Evolutionary conservation across 331 rosid genomes (phyloP).

Genomic region (Phaseolus coccineus): DNA sequence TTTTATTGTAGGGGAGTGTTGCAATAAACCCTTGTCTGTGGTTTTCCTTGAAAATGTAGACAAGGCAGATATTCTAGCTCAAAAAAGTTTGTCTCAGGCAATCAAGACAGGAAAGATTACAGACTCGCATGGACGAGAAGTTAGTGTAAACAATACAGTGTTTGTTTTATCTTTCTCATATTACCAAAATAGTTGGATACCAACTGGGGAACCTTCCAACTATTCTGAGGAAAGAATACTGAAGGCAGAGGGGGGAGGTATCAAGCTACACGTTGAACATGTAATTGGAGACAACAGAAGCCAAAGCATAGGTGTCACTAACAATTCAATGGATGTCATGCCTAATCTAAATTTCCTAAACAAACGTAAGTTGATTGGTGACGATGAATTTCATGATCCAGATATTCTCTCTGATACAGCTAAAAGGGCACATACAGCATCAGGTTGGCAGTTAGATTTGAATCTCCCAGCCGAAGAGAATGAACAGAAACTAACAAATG

Average conservation of each 20-base stretch:
- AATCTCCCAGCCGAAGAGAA: constrained; percentile 88
- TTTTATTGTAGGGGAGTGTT: constrained; percentile 71
- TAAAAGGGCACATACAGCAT: constrained; percentile 73
- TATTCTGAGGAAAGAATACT: constrained; percentile 73
- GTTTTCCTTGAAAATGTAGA: constrained; percentile 87
- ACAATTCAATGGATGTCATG: constrained; percentile 43
- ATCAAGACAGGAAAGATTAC: constrained; percentile 77
- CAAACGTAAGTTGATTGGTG: constrained; percentile 76
- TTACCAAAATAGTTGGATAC: constrained; percentile 33
- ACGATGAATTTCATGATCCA: constrained; percentile 52
- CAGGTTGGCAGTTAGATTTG: constrained; percentile 72
- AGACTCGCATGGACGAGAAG: constrained; percentile 88
- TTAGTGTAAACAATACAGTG: constrained; percentile 66
- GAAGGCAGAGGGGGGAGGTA: constrained; percentile 55
- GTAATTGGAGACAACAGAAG: constrained; percentile 46
- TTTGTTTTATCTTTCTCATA: constrained; percentile 63
- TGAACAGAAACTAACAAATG: constrained; percentile 48
- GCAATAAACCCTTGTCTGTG: constrained; percentile 73
- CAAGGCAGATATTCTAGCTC: constrained; percentile 75
- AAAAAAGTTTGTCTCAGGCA: constrained; percentile 73
- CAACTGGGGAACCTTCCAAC: constrained; percentile 49
- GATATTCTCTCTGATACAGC: constrained; percentile 56
- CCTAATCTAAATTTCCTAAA: constrained; percentile 55
- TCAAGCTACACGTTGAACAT: constrained; percentile 64
- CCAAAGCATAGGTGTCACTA: constrained; percentile 51